Base-by-base conservation (phyloP, 1,139 yeast genomes). In the Taphrina populina region DNA sequence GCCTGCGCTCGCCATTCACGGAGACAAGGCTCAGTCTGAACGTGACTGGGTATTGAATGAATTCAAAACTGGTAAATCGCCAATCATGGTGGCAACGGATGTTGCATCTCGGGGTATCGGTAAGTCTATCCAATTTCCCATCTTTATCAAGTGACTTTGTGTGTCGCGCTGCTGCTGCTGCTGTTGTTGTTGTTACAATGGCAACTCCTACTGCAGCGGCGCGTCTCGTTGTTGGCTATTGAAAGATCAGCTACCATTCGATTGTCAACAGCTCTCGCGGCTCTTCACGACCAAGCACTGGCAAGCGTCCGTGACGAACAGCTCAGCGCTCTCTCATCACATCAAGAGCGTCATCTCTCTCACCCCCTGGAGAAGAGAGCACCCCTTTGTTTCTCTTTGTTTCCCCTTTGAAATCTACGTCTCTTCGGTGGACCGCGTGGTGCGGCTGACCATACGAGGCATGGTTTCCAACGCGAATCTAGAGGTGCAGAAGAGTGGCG, bases 81-180 rank as follows among this genome's bases (percentile, higher is more conserved):
- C 96, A 63, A 84, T 92, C 69, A 88, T 92, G 97, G 96, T 90
- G 70, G 98, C 98, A 62, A 92, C 98, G 64, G 98, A 92, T 74
- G 98, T 92, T 72, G 98, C 98, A 61, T 96, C 98, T 64, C 88
- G 98, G 81, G 98, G 98, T 82, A 90, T 92, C 78, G 98, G 96
- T 88, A 88, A 76, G 97, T 45, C 23, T 20, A 86, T 46, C 33
- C 24, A 29, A 11, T 24, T 44, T 32, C 27, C n/a, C 24, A 24
- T 44, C 37, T n/a, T n/a, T n/a, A n/a, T n/a, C 52, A 26, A 43
- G 47, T 43, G 47, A 24, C n/a, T 30, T 29, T 43, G 47, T 43
- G 47, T 37, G 29, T 26, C 36, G 41, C 37, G 24, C n/a, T 23
- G 32, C 39, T 41, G 57, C 52, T 36, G 44, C 54, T 27, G 26